phyloP scores from a whole-genome alignment of 306 rosid genomes.

The Luffa acutangula region DNA sequence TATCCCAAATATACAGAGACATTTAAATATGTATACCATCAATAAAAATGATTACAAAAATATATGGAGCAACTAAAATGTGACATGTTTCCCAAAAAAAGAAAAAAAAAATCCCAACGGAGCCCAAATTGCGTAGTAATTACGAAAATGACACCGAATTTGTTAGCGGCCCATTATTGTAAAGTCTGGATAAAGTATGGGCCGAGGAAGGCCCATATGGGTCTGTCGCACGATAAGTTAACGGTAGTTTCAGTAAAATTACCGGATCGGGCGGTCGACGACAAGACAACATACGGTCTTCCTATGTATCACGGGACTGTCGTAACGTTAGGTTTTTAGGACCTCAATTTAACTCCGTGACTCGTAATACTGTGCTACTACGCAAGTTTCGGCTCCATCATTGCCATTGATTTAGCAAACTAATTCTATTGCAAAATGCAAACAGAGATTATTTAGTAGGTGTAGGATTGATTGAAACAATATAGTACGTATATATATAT shows the following conservation, averaged over 20 bases:
- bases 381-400: not conserved
- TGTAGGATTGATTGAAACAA: not conserved
- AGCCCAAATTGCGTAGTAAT: not conserved
- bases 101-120: not conserved
- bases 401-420: not conserved
- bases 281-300: too few relatives aligned
- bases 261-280: too few relatives aligned
- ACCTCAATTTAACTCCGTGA: too few relatives aligned
- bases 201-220: not conserved
- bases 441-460: not conserved
- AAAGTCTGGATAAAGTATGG: not conserved
- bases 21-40: too few relatives aligned
- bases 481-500: too few relatives aligned
- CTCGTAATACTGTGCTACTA: too few relatives aligned
- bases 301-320: too few relatives aligned
- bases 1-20: too few relatives aligned
- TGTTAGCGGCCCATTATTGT: not conserved
- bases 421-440: not conserved
- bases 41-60: too few relatives aligned
- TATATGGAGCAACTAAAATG: too few relatives aligned
- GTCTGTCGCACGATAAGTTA: not conserved
- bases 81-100: too few relatives aligned
- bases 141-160: not conserved
- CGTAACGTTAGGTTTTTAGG: too few relatives aligned
- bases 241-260: not conserved